phyloP scores from a whole-genome alignment of 208 protist species.

The Naegleria fowleri region DNA sequence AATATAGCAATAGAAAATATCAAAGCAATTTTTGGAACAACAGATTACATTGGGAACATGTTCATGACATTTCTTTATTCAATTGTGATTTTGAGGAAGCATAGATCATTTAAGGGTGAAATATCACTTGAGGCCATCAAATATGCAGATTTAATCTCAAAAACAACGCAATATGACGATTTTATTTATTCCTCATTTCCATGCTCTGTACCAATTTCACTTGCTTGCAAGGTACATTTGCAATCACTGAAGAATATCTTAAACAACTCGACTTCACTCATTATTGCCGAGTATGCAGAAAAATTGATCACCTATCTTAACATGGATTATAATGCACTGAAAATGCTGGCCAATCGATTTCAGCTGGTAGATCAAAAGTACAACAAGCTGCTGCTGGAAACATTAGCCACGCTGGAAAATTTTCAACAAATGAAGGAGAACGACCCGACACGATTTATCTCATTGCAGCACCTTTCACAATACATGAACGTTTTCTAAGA shows the following conservation, averaged over 20 bases:
- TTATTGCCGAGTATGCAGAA: background rate
- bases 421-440: background rate
- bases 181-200: background rate
- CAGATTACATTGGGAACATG: background rate
- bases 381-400: background rate
- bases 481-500: too few relatives aligned
- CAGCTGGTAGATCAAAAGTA: background rate
- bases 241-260: background rate
- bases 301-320: background rate
- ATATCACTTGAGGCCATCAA: background rate
- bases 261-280: background rate
- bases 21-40: background rate
- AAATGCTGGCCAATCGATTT: background rate
- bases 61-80: background rate
- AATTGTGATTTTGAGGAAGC: background rate
- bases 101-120: background rate
- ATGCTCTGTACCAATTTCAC: background rate
- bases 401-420: background rate
- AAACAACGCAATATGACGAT: background rate
- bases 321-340: background rate
- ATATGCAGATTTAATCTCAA: background rate
- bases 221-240: background rate
- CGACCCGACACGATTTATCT: background rate
- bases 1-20: background rate
- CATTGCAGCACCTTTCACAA: background rate